phyloP scores from a whole-genome alignment of 1,139 yeast species.

The Candida smagusa region DNA sequence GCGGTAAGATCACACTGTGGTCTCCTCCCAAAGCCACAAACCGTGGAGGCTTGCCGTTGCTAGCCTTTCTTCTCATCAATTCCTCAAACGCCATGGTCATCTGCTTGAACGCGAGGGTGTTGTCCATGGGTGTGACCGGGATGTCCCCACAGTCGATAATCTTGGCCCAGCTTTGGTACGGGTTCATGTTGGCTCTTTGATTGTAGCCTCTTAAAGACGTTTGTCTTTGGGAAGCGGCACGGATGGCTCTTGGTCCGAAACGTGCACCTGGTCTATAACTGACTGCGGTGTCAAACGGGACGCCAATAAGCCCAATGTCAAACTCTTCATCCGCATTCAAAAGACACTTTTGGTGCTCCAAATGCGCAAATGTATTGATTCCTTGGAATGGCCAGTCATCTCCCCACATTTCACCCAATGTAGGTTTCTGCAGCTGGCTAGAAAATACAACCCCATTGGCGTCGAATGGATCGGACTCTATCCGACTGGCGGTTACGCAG shows the following conservation, averaged over 20 bases:
- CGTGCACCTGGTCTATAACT: constrained; percentile 76
- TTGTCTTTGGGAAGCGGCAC: constrained; percentile 74
- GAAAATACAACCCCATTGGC: not conserved
- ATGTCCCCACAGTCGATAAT: constrained; percentile 79
- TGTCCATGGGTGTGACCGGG: constrained; percentile 78
- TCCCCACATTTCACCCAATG: constrained; percentile 57
- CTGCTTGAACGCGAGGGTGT: constrained; percentile 62
- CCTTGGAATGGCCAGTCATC: constrained; percentile 69
- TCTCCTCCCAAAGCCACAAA: constrained; percentile 75
- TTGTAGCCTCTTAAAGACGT: constrained; percentile 64
- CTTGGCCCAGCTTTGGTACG: constrained; percentile 65
- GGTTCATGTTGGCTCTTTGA: constrained; percentile 61
- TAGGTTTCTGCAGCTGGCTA: constrained; percentile 16
- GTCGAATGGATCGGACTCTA: constrained; percentile 2
- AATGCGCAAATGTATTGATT: constrained; percentile 70
- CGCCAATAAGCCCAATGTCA: constrained; percentile 71
- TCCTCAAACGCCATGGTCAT: constrained; percentile 69
- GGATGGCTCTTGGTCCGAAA: constrained; percentile 75
- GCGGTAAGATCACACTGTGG: constrained; percentile 70
- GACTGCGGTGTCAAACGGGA: constrained; percentile 76
- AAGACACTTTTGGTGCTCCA: constrained; percentile 57
- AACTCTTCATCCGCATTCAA: constrained; percentile 42
- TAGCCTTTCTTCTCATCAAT: constrained; percentile 34
- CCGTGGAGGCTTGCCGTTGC: constrained; percentile 47
- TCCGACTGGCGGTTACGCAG: no score